These are phyloP conservation scores for Myxozyma melibiosi DNA, from an alignment of 805 yeast species.

Conservation along the genomic window DNA sequence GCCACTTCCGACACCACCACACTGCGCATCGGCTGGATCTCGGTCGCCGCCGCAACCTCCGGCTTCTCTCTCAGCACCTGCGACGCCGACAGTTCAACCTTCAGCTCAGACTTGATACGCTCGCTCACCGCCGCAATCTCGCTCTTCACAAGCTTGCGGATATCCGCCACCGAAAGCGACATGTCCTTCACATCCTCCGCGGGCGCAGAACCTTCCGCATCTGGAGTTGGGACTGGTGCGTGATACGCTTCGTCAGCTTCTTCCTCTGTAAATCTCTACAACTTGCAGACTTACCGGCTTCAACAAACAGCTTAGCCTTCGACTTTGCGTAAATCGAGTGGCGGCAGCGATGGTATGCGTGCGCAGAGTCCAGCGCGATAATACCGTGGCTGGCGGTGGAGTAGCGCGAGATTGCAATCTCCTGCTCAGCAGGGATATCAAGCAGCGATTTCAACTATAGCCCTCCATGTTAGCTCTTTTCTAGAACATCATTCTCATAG, in stretches of 20 bases:
- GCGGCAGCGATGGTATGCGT: constrained; percentile 18
- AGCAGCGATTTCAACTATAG: constrained; percentile 25
- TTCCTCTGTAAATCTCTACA: no score
- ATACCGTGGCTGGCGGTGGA: constrained; percentile 23
- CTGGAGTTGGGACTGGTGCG: no score
- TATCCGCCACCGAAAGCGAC: constrained; percentile 3
- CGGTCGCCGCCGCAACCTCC: no score
- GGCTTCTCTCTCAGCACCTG: background rate
- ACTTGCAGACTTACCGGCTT: constrained; percentile 4
- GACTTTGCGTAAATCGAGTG: constrained; percentile 24
- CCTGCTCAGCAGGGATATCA: constrained; percentile 13
- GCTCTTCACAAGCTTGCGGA: constrained; percentile 6
- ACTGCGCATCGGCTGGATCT: no score
- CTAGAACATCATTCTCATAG: background rate
- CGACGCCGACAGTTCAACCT: constrained; percentile 1
- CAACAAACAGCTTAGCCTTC: constrained; percentile 24
- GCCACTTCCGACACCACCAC: no score
- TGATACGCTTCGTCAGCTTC: no score
- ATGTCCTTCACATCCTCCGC: background rate
- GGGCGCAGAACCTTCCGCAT: background rate
- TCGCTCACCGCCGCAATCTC: constrained; percentile 8
- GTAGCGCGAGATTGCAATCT: constrained; percentile 19
- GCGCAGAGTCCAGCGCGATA: constrained; percentile 15
- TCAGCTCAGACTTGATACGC: constrained; percentile 12
- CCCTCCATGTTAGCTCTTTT: no score